Base-by-base conservation (phyloP, 1,284 basidiomycete genomes). In the Inonotus obliquus region DNA sequence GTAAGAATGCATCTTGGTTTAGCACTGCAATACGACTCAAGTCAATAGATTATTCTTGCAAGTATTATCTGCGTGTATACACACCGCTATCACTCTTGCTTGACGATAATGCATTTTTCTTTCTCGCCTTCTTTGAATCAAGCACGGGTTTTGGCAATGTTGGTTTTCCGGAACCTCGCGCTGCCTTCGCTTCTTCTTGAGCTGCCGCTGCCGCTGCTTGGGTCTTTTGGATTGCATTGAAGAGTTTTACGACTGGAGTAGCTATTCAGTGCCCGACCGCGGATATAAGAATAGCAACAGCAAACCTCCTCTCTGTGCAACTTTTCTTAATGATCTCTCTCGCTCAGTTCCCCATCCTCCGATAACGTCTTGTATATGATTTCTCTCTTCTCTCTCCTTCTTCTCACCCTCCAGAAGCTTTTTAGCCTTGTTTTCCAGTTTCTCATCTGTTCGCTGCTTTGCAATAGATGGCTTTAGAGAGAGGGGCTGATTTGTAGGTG, bases 271-370 rank as follows among this genome's bases (percentile, higher is more conserved):
- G 19, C n/a, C 41, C 17, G 13, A 7, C n/a, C 32, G 7, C 9
- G 6, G 32, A 21, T 2, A 17, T 47, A 27, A 10, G n/a, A 44
- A 37, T 37, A n/a, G 14, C 27, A 54, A 38, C 2, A 9, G 70
- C 82, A 56, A 71, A 91, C 90, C 90, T 73, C 90, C 90, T 72
- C 90, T 79, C 68, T 92, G 91, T 11, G 91, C 91, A 59, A 92
- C 85, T 71, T 92, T 92, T 65, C 90, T 75, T 63, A 92, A 72
- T 2, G 83, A 83, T 59, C 91, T 76, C 70, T 92, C 91, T 65
- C 83, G 79, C 71, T 92, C 90, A 9, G 81, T 87, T 38, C 90
- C 90, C 90, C 91, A 92, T 21, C 89, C 90, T 52, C 86, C 90
- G 67, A 92, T 92, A 4, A 89, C 83, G 71, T 92, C 90, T 53